Conservation (phyloP, 306 rosid species). For the Quercus dentata region DNA sequence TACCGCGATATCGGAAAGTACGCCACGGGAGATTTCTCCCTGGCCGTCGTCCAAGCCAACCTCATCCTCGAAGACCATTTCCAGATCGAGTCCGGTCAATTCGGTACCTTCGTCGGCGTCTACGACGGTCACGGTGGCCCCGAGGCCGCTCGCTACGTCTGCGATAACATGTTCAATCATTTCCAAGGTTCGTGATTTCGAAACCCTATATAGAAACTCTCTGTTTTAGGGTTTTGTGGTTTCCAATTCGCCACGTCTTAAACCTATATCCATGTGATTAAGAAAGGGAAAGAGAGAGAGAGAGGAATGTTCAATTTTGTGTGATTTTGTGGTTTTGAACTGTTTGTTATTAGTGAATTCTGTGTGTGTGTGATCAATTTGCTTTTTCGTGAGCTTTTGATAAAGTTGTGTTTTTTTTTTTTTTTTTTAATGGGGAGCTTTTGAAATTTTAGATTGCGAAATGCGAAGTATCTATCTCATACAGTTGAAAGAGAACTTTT, state of each 20-base stretch:
- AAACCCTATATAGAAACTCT: neutral
- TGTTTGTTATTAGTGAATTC: slow-evolving; percentile 14
- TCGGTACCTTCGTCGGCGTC: slow-evolving; percentile 83
- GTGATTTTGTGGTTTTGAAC: slow-evolving; percentile 18
- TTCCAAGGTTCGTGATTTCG: slow-evolving; percentile 60
- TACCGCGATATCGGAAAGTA: slow-evolving; percentile 58
- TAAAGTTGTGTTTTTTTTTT: slow-evolving; percentile 19
- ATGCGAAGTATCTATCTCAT: slow-evolving; percentile 8
- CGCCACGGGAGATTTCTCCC: slow-evolving; percentile 77
- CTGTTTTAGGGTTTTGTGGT: slow-evolving; percentile 18
- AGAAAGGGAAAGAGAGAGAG: too few relatives aligned
- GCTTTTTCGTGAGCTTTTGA: slow-evolving; percentile 27
- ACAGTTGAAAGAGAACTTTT: slow-evolving; percentile 14
- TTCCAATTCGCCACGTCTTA: slow-evolving; percentile 9
- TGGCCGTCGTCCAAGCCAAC: slow-evolving; percentile 90
- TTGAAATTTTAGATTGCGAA: slow-evolving; percentile 16
- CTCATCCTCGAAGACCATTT: slow-evolving; percentile 86
- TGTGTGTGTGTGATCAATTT: slow-evolving; percentile 6
- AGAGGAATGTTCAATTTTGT: neutral
- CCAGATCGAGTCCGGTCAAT: slow-evolving; percentile 84
- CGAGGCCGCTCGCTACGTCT: slow-evolving; percentile 71
- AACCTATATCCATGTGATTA: neutral
- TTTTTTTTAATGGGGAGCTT: neutral
- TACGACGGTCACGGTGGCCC: slow-evolving; percentile 94
- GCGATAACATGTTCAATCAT: slow-evolving; percentile 67